Conservation (phyloP, 2,329 filamentous ascomycete genomes). For the Paramyrothecium sp. region DNA sequence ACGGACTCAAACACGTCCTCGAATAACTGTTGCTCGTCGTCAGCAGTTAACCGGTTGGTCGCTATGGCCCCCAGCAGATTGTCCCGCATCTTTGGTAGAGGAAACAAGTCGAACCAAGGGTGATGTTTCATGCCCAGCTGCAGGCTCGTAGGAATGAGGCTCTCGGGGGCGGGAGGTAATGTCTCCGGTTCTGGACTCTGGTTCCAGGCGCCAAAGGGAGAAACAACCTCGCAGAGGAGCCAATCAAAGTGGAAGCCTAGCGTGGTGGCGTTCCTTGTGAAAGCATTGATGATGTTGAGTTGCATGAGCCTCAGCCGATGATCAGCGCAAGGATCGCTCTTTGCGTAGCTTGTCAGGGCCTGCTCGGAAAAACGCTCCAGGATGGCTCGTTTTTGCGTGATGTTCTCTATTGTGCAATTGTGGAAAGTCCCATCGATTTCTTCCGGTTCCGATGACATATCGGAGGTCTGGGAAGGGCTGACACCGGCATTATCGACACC, state of each 20-base stretch:
- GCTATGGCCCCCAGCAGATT: constrained; percentile 20
- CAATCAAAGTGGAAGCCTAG: constrained; percentile 7
- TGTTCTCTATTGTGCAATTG: neutral
- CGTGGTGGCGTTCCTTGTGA: constrained; percentile 4
- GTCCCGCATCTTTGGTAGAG: constrained; percentile 29
- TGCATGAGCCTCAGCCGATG: constrained; percentile 7
- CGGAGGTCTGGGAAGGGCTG: too few relatives aligned
- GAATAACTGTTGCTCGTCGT: constrained; percentile 18
- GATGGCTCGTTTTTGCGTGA: constrained; percentile 1
- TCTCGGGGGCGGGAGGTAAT: neutral
- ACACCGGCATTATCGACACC: too few relatives aligned
- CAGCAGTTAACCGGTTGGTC: neutral
- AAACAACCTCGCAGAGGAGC: constrained; percentile 8
- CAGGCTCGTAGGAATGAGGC: constrained; percentile 4
- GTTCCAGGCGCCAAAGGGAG: constrained; percentile 2
- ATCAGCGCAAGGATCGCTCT: constrained; percentile 5
- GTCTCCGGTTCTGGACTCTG: neutral
- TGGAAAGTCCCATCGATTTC: neutral
- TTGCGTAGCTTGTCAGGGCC: constrained; percentile 6
- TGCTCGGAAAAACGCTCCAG: constrained; percentile 3
- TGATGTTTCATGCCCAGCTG: constrained; percentile 21
- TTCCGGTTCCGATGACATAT: too few relatives aligned
- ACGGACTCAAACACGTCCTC: constrained; percentile 3
- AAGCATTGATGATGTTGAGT: constrained; percentile 8
- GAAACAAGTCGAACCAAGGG: constrained; percentile 35